A percentile compares a stretch with the other conserved stretches of the same genome.
Conservation (phyloP, 305 asterid genomes). For the Solanum aculeatissimum region DNA sequence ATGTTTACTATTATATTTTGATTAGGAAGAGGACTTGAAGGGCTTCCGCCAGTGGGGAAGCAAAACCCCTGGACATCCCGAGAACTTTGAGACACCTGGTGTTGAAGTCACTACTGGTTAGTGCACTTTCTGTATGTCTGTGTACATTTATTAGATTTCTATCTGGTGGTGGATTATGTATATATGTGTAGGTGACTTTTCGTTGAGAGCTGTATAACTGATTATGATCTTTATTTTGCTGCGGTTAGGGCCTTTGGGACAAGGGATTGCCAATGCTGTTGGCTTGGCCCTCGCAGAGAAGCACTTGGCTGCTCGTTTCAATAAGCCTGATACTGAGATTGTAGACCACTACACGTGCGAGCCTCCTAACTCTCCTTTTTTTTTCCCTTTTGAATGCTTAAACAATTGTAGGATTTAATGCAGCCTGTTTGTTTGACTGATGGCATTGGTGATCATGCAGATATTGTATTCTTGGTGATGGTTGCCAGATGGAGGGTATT, state of each 20-base stretch:
- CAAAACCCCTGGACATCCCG: slow-evolving; percentile 97
- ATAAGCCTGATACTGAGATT: slow-evolving; percentile 63
- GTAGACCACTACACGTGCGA: slow-evolving; percentile 82
- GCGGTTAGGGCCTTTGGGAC: slow-evolving; percentile 81
- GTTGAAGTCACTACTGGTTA: slow-evolving; percentile 98
- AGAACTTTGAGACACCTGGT: slow-evolving; percentile 97
- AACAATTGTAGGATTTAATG: not conserved
- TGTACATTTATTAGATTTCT: not conserved
- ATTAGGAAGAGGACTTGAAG: slow-evolving; percentile 90
- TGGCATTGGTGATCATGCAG: slow-evolving; percentile 24
- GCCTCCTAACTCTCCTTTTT: not conserved
- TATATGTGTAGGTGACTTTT: not conserved
- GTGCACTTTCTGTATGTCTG: not conserved
- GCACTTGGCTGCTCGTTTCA: slow-evolving; percentile 85
- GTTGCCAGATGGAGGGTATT: slow-evolving; percentile 99
- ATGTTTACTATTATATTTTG: not conserved
- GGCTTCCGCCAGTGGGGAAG: slow-evolving; percentile 96
- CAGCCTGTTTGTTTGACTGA: not conserved
- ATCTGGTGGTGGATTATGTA: not conserved
- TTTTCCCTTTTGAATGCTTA: not conserved
- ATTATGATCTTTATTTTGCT: slow-evolving; percentile 5
- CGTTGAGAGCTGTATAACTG: not conserved
- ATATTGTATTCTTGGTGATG: slow-evolving; percentile 80
- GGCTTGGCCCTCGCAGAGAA: slow-evolving; percentile 80
- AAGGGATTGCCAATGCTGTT: slow-evolving; percentile 83